Base-by-base conservation (phyloP, 2,329 filamentous ascomycete genomes). In the Aspergillus pseudotamarii region DNA sequence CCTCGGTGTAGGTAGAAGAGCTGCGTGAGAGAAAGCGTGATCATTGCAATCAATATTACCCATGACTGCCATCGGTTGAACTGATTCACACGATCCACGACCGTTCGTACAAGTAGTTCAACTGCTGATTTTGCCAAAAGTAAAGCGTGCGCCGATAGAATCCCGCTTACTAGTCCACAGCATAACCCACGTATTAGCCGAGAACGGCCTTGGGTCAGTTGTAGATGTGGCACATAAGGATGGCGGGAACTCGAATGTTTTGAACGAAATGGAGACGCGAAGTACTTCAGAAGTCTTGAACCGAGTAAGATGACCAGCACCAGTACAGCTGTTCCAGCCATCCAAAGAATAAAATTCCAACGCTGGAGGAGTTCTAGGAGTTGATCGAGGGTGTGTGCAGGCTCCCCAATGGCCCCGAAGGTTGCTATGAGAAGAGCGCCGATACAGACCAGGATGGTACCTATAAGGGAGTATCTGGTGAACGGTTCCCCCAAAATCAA, bases 51-150 rank as follows among this genome's bases (percentile, higher is more conserved):
- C 1, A 99, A 85, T 61, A 98, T 94, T 67, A 91, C 86, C 94
- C 94, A 99, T 1, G 94, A 94, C 77, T 97, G 90, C 91, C 94
- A 98, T 69, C 92, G 90, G 64, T 93, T 89, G 78, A 99, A 99
- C 80, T 99, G 93, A 75, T 99, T 99, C 69, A 89, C 86, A 65
- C 91, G 87, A 75, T 96, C 93, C 53, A 94, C 84, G 48, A 96
- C 86, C 4, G 95, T 98, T 71, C 89, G 85, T 62, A 99, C 93
- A 58, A 99, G 85, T 45, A 99, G 84, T 81, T 99, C 95, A 59
- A 99, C 95, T 10, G 95, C 94, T 34, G 94, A 97, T 79, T 99
- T 99, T 66, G 95, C 95, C 68, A 99, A 89, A 19, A 99, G 85
- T 21, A 99, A 86, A 23, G 91, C 93, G 79, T 99, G 95, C 1